Evolutionary conservation across 2,329 filamentous ascomycete species (phyloP).

Genomic region (Neonectria ditissima): DNA sequence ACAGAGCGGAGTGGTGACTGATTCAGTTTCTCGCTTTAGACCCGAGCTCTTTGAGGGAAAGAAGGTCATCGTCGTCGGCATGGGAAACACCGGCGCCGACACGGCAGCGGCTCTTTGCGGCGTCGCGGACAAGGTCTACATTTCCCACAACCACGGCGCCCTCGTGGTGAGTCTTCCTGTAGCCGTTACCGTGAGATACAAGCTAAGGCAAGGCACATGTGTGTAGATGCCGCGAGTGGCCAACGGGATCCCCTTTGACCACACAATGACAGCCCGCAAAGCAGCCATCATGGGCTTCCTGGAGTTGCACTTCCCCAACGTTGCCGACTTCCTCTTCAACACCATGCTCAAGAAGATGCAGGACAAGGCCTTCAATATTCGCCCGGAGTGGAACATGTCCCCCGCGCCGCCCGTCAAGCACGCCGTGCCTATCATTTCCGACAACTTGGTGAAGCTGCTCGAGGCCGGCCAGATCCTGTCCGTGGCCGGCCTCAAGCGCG

Average conservation of each 20-base stretch:
- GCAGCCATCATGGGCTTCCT: conserved; percentile 47
- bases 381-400: conserved; percentile 46
- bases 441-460: conserved; percentile 49
- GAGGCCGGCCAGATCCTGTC: conserved; percentile 52
- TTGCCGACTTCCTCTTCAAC: conserved; percentile 39
- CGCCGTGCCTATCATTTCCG: conserved; percentile 42
- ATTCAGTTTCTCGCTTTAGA: conserved; percentile 6
- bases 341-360: conserved; percentile 41
- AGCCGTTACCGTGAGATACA: not conserved
- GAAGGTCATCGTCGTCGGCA: conserved; percentile 57
- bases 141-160: conserved; percentile 55
- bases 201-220: not conserved
- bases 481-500: conserved; percentile 43
- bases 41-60: conserved; percentile 52
- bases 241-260: conserved; percentile 52
- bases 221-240: conserved; percentile 45
- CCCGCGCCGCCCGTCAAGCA: conserved; percentile 42
- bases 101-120: conserved; percentile 48
- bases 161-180: conserved; percentile 47
- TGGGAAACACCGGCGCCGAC: conserved; percentile 53
- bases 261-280: conserved; percentile 49
- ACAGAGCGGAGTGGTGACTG: not conserved
- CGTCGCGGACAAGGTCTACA: conserved; percentile 53
- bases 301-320: conserved; percentile 38
- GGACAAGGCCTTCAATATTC: conserved; percentile 40